Percentiles rank a stretch among this genome's conserved stretches.
Evolutionary conservation across 768 basidiomycete genomes (phyloP).

Genomic region (Auricularia sp.): DNA sequence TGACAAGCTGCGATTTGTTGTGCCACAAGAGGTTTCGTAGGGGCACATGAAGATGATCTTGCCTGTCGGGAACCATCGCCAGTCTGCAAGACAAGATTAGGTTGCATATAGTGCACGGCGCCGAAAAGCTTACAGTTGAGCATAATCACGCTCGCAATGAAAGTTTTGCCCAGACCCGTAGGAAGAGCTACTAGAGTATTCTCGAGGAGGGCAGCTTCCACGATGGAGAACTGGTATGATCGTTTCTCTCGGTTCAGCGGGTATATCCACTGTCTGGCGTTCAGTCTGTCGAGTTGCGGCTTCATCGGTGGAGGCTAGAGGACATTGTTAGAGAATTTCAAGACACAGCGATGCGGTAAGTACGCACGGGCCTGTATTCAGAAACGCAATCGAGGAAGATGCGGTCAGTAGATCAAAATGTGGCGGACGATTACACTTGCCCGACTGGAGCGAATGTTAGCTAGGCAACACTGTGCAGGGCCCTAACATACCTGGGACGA

Average conservation of each 20-base stretch:
- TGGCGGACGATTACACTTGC: neutral
- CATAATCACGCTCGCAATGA: conserved; percentile 96
- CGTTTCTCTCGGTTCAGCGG: conserved; percentile 82
- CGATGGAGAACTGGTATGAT: conserved; percentile 92
- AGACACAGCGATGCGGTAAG: neutral
- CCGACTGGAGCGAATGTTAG: neutral
- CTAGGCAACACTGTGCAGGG: neutral
- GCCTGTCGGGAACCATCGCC: conserved; percentile 86
- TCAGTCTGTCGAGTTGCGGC: conserved; percentile 62
- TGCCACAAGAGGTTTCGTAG: conserved; percentile 90
- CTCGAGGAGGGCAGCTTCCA: conserved; percentile 73
- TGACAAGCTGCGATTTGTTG: conserved; percentile 95
- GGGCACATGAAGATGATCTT: conserved; percentile 94
- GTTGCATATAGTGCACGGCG: neutral
- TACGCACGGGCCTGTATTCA: neutral
- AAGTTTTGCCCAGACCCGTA: conserved; percentile 95
- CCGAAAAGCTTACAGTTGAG: conserved; percentile 56
- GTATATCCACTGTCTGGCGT: conserved; percentile 80
- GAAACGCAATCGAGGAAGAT: neutral
- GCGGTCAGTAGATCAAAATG: neutral
- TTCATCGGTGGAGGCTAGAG: conserved; percentile 67
- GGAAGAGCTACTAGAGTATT: conserved; percentile 92
- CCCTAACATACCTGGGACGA: conserved; percentile 45
- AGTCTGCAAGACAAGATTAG: conserved; percentile 37
- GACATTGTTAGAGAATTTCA: neutral